These are phyloP conservation scores for Coniferiporia sulphurascens DNA, from an alignment of 1,284 basidiomycete genomes.

Conservation along the genomic window DNA sequence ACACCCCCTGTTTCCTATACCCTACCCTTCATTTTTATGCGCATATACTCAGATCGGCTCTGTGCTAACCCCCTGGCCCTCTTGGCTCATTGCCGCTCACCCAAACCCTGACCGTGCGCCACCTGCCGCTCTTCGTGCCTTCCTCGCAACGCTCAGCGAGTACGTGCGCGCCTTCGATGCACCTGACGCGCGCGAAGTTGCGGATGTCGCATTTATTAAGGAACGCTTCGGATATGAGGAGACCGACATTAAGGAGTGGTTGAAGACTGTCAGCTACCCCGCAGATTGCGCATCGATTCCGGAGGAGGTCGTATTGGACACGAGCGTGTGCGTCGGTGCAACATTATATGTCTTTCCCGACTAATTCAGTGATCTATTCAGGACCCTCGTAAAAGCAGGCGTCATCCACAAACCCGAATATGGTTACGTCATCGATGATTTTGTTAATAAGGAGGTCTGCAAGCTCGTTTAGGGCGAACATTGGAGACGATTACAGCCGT, in stretches of 20 bases:
- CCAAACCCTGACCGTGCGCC: slow-evolving; percentile 52
- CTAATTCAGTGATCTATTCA: slow-evolving; percentile 27
- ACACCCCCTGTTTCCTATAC: background rate
- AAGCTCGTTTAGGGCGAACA: slow-evolving; percentile 25
- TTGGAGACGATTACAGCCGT: background rate
- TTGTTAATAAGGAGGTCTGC: slow-evolving; percentile 56
- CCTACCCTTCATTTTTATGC: too few relatives aligned
- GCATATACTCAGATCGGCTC: slow-evolving; percentile 61
- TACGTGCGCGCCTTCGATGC: slow-evolving; percentile 72
- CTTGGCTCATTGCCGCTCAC: slow-evolving; percentile 89
- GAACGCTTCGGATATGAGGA: slow-evolving; percentile 77
- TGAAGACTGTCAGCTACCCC: slow-evolving; percentile 75
- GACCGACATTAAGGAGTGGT: slow-evolving; percentile 79
- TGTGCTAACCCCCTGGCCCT: slow-evolving; percentile 93
- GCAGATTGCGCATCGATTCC: slow-evolving; percentile 60
- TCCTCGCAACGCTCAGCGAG: slow-evolving; percentile 60
- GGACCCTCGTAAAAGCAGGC: slow-evolving; percentile 70
- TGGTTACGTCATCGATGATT: slow-evolving; percentile 55
- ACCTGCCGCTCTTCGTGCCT: slow-evolving; percentile 46
- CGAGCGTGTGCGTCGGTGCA: slow-evolving; percentile 51
- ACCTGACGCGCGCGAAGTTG: slow-evolving; percentile 48
- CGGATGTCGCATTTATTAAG: slow-evolving; percentile 72
- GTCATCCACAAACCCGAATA: slow-evolving; percentile 58
- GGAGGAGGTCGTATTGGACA: slow-evolving; percentile 58
- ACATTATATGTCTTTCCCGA: background rate